Evolutionary conservation across 169 alveolate species (phyloP), one percentile per base, ranked within the genome.

Genomic region (Plasmodium vivax): DNA sequence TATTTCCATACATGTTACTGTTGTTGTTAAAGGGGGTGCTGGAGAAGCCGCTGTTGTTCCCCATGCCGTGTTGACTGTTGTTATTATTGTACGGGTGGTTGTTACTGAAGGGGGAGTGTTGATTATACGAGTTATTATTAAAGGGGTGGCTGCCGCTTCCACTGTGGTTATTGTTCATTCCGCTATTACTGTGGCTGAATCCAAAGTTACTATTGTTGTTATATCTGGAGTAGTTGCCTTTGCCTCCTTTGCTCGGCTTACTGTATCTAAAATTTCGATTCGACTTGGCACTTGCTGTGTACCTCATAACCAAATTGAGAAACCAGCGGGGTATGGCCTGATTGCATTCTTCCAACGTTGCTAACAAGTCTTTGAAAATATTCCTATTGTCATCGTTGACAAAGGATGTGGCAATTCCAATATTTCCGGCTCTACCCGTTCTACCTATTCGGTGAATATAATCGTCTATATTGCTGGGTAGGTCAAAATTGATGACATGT

Each of bases 351-450:
- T 96, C 97, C 62, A 96, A 77, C 45, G 96, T 82, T 23, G 97
- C 96, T 34, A 97, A 96, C 72, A 98, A 88, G 80, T 98, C 99
- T 54, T 97, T 96, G 58, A 98, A 94, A n/a, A 98, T 97, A 19
- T 98, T 97, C 80, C 97, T 95, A 94, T 97, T 97, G 80, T 94
- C 94, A 85, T 98, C 99, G 93, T 98, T 97, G 47, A 99, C 98
- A 82, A 99, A 97, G 27, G 99, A 97, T 0, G 99, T 98, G 34
- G 99, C 99, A 88, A 96, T 97, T 75, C 99, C 99, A 27, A 97
- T 96, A 85, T 98, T 98, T n/a, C 99, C 99, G 16, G 99, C 99
- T 82, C 99, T 96, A 9, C 99, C 99, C 12, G 99, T 99, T 94
- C 99, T 97, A 38, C 99, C 99, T 68, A 99, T 99, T 82, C 98